Evolutionary conservation across 1,284 basidiomycete genomes (phyloP), one percentile per base, ranked within the genome.

Genomic region (Sanghuangporus baumii): DNA sequence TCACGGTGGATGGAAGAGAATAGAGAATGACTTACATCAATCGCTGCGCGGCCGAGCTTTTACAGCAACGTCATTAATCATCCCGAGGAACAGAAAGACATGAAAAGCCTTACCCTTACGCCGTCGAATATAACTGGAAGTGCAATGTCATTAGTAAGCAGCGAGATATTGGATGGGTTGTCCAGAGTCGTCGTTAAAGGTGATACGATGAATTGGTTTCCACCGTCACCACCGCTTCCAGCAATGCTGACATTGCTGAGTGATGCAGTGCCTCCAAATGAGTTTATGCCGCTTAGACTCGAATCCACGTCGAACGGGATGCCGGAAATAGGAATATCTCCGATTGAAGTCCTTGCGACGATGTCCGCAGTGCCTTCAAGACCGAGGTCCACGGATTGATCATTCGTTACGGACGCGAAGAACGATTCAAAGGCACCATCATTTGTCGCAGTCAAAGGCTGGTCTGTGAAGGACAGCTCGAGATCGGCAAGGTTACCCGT

Each of bases 161-260:
- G 75, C 2, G 87, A 85, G 46, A 91, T 73, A 68, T 89, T 87
- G 6, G 87, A 88, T 7, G 87, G 88, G 67, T 89, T 90, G 47
- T 83, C 69, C 56, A 89, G 74, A 36, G 72, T 76, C 11, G 84
- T 80, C 0, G 76, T 82, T 34, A 88, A 72, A 2, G 83, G 85
- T 2, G 82, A 68, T 26, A 78, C 70, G 56, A 88, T 78, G 68
- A 76, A 89, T 70, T 86, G 74, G 66, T 76, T 76, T 11, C 83
- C 84, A 26, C 79, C 81, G 56, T 73, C 72, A 50, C 85, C 84
- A 41, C 86, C 85, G 66, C 86, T 87, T 34, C 86, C 87, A 20
- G 77, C 74, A 23, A 89, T 81, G 9, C 75, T 76, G 50, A 88
- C 79, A 60, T 88, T 79, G 68, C 73, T 78, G 59, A 88, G 74